A percentile compares a stretch with the other conserved stretches of the same genome.
Evolutionary conservation across 2,329 filamentous ascomycete species (phyloP).

Genomic region (Davidsoniella eucalypti): DNA sequence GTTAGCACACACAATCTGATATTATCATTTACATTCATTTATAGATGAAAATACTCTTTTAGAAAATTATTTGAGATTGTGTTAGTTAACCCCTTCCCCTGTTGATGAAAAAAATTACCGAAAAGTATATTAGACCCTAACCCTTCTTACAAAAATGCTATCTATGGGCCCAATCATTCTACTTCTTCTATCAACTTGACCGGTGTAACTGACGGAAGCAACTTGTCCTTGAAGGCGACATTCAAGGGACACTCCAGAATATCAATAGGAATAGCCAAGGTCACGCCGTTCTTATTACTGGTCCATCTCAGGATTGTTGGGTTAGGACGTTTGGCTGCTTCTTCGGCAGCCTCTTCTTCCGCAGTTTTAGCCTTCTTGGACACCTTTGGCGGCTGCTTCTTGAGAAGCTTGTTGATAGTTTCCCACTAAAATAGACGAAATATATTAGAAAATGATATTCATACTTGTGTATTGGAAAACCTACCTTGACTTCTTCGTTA

Average conservation of each 20-base stretch:
- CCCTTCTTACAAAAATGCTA: neutral
- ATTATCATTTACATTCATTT: too few species aligned
- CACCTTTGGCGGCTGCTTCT: constrained; percentile 68
- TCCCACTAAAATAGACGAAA: constrained; percentile 44
- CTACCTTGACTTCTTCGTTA: constrained; percentile 46
- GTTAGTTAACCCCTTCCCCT: too few species aligned
- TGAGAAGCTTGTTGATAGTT: constrained; percentile 79
- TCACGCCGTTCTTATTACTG: constrained; percentile 46
- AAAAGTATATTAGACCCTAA: neutral
- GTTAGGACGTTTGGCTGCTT: constrained; percentile 35
- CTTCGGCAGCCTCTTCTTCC: constrained; percentile 23
- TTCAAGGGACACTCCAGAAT: constrained; percentile 49
- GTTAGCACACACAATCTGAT: too few species aligned
- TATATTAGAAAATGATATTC: neutral
- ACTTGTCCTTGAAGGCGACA: constrained; percentile 30
- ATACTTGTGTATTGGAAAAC: neutral
- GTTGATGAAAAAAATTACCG: too few species aligned
- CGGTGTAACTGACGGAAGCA: constrained; percentile 14
- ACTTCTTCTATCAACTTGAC: constrained; percentile 40
- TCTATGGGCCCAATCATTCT: neutral
- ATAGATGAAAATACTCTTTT: too few species aligned
- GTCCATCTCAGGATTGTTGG: constrained; percentile 55
- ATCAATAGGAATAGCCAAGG: constrained; percentile 49
- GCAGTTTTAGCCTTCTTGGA: constrained; percentile 34
- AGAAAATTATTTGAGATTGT: too few species aligned